Base-by-base conservation (phyloP, 257 asterid species). In the Solanum megistacrolobum region DNA sequence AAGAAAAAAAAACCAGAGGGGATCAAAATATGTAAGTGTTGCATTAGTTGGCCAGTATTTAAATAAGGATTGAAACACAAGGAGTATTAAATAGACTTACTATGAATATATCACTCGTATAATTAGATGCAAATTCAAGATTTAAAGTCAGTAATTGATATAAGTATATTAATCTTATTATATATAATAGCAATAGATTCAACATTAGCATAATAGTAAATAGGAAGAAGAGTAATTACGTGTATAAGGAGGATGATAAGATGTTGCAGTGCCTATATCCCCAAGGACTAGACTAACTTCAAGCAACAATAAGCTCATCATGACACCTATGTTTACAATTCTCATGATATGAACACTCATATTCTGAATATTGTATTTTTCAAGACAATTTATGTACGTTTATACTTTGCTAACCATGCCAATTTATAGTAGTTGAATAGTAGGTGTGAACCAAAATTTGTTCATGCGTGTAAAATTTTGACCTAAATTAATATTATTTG, bases 211-310 rank as follows among this genome's bases (percentile, higher is more conserved):
- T 16, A 25, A n/a, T 12, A 14, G 14, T n/a, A 62, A 52, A 16
- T 52, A 9, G 1, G 31, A 60, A 31, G 11, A 52, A 31, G 10
- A 23, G 31, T 62, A 62, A 6, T 91, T 81, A 93, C 98, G 97
- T 31, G 92, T 87, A 92, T 93, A 95, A 18, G 98, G 98, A 76
- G 98, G 96, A 88, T 83, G 73, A 36, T 95, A 95, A 72, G 98
- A 93, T 36, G 93, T 88, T 25, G 98, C 98, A 0, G 97, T 92
- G 83, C 97, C 97, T 12, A 95, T 89, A 27, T 94, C 98, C 6
- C 90, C 95, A 36, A 39, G 52, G 79, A 90, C 95, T n/a, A 90
- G 12, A 32, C 43, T 87, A 34, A 86, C 74, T 68, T 90, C 87
- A 27, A 66, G 82, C 89, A 88, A 90, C 21, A 91, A 82, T 88